A percentile compares a stretch with the other conserved stretches of the same genome.
Conservation (phyloP, 2,329 filamentous ascomycete genomes). For the Trichoderma breve region DNA sequence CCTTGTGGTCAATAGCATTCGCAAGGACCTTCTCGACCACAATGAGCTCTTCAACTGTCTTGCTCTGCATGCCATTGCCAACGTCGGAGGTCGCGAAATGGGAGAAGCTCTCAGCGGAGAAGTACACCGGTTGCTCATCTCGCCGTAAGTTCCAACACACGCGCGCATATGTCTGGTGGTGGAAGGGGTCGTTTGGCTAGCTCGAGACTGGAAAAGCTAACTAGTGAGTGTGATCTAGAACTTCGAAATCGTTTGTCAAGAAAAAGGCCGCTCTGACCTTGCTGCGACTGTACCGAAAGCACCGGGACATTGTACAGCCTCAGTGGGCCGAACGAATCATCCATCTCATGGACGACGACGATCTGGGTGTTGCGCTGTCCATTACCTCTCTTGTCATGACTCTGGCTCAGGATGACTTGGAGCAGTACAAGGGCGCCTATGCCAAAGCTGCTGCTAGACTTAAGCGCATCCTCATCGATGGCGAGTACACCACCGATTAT, state of each 20-base stretch:
- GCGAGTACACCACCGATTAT: constrained; percentile 86
- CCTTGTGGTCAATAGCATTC: constrained; percentile 95
- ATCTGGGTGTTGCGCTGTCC: constrained; percentile 91
- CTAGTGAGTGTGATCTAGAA: constrained; percentile 32
- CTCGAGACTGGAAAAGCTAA: constrained; percentile 3
- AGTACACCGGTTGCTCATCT: constrained; percentile 90
- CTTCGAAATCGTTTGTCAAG: constrained; percentile 95
- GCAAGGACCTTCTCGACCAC: constrained; percentile 90
- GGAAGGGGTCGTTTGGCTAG: not conserved
- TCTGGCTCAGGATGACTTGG: constrained; percentile 87
- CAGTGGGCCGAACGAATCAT: constrained; percentile 98
- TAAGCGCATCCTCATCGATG: constrained; percentile 87
- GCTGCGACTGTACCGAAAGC: constrained; percentile 89
- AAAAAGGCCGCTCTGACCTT: constrained; percentile 97
- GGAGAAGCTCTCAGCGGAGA: constrained; percentile 89
- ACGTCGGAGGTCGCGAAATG: constrained; percentile 95
- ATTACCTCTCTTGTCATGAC: constrained; percentile 96
- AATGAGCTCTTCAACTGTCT: constrained; percentile 98
- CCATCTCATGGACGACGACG: constrained; percentile 95
- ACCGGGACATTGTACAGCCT: constrained; percentile 87
- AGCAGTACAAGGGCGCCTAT: constrained; percentile 91
- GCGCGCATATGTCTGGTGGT: not conserved
- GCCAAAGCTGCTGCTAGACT: constrained; percentile 87
- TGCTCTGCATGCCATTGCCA: constrained; percentile 94
- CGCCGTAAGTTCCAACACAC: constrained; percentile 63